These are phyloP conservation scores for Kwoniella shandongensis DNA, from an alignment of 768 basidiomycete genomes.

Conservation along the genomic window DNA sequence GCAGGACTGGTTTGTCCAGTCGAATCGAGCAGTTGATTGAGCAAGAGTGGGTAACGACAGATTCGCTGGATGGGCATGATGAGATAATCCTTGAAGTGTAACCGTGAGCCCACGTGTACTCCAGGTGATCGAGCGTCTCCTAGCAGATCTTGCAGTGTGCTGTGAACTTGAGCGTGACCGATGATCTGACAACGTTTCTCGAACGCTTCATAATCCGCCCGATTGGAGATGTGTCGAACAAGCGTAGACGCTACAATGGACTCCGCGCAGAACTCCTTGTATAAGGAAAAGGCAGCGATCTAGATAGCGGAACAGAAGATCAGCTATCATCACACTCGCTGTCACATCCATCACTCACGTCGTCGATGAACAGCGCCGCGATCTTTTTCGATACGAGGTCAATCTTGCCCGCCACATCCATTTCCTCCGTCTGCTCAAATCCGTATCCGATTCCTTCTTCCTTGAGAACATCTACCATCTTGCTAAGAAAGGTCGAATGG, in stretches of 20 bases:
- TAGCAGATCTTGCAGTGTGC: constrained; percentile 49
- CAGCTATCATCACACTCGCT: background rate
- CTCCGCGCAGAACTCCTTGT: constrained; percentile 82
- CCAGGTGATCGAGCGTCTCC: constrained; percentile 25
- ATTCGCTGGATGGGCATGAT: constrained; percentile 97
- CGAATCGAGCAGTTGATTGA: constrained; percentile 64
- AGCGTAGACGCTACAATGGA: constrained; percentile 79
- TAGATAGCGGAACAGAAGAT: constrained; percentile 44
- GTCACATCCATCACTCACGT: constrained; percentile 33
- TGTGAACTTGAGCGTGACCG: constrained; percentile 46
- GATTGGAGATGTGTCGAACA: constrained; percentile 66
- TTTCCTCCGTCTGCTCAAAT: constrained; percentile 3
- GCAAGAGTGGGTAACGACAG: constrained; percentile 88
- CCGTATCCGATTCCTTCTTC: constrained; percentile 46
- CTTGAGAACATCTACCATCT: constrained; percentile 51
- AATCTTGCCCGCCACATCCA: constrained; percentile 21
- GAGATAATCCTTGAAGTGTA: constrained; percentile 72
- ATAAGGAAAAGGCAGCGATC: constrained; percentile 73
- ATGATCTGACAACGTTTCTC: constrained; percentile 72
- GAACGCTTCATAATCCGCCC: constrained; percentile 79
- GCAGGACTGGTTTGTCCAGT: constrained; percentile 22
- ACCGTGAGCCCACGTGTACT: constrained; percentile 34
- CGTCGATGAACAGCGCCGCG: constrained; percentile 48
- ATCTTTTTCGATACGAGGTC: constrained; percentile 44
- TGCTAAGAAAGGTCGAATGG: constrained; percentile 36